Conservation (phyloP, 306 rosid genomes). For the Rubus parviflorus region DNA sequence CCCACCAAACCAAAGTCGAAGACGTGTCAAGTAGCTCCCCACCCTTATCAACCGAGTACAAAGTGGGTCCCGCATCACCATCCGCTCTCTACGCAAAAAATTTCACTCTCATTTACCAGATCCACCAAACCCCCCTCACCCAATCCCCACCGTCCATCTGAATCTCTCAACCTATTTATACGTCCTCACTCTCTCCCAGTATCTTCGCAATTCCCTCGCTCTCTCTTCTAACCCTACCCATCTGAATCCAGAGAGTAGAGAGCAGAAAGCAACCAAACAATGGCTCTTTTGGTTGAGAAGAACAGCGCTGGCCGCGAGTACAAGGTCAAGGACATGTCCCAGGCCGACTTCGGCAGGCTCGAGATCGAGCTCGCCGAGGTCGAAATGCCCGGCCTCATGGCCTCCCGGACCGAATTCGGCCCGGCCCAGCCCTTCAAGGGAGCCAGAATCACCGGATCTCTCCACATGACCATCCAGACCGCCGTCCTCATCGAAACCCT, state of each 20-base stretch:
- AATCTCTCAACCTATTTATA: constrained; percentile 33
- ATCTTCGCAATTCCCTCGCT: neutral
- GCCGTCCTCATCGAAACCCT: constrained; percentile 96
- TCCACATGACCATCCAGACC: constrained; percentile 98
- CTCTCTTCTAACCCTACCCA: neutral
- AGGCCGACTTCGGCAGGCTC: constrained; percentile 86
- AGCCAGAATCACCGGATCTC: constrained; percentile 82
- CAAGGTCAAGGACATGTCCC: constrained; percentile 94
- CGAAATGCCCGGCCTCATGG: constrained; percentile 88
- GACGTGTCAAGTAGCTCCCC: neutral
- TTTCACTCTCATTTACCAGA: constrained; percentile 22
- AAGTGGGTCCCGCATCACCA: constrained; percentile 13
- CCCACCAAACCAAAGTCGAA: neutral
- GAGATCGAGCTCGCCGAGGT: constrained; percentile 92
- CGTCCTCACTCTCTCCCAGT: neutral
- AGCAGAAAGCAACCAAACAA: constrained; percentile 9
- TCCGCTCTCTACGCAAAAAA: constrained; percentile 16
- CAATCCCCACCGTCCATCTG: constrained; percentile 42
- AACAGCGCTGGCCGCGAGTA: constrained; percentile 75
- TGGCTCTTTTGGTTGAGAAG: constrained; percentile 79
- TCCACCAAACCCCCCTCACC: constrained; percentile 16
- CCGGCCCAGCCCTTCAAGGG: constrained; percentile 84
- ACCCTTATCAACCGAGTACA: no score
- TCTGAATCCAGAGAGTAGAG: neutral
- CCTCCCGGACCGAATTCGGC: constrained; percentile 67